These are phyloP conservation scores for Fusarium aywerte DNA, from an alignment of 2,329 filamentous ascomycete species.

Conservation along the genomic window DNA sequence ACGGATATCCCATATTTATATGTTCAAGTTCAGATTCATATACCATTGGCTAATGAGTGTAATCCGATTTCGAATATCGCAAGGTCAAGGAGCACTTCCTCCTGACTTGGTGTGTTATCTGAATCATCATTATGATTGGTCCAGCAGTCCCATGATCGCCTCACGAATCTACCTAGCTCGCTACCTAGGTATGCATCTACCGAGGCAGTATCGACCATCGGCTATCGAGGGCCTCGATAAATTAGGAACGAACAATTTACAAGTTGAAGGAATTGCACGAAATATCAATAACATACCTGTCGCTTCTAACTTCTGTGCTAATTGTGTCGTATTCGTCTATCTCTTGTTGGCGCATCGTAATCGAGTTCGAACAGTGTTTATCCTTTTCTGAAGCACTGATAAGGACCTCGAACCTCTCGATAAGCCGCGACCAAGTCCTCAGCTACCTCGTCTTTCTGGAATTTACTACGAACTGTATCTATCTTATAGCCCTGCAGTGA, in stretches of 20 bases:
- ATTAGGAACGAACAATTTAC: slow-evolving; percentile 18
- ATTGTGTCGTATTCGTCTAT: background rate
- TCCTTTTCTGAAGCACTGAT: background rate
- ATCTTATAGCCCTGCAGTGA: background rate
- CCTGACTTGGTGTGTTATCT: background rate
- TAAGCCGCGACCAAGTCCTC: background rate
- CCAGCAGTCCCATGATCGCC: slow-evolving; percentile 36
- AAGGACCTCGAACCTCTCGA: background rate
- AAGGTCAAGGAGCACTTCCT: slow-evolving; percentile 1
- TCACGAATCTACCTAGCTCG: slow-evolving; percentile 32
- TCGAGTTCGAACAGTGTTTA: background rate
- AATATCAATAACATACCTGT: background rate
- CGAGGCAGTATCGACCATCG: slow-evolving; percentile 37
- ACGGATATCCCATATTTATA: background rate
- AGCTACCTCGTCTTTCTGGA: background rate
- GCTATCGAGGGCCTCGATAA: slow-evolving; percentile 31
- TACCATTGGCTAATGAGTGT: background rate
- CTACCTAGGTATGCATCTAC: slow-evolving; percentile 41
- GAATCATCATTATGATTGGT: slow-evolving; percentile 36
- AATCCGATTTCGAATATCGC: background rate
- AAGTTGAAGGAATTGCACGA: background rate
- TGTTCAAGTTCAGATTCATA: background rate
- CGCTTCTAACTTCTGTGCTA: background rate
- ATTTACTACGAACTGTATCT: background rate
- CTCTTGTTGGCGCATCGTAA: background rate